Evolutionary conservation across 495 filamentous ascomycete genomes (phyloP).

Genomic region (Penicillium coprophilum): DNA sequence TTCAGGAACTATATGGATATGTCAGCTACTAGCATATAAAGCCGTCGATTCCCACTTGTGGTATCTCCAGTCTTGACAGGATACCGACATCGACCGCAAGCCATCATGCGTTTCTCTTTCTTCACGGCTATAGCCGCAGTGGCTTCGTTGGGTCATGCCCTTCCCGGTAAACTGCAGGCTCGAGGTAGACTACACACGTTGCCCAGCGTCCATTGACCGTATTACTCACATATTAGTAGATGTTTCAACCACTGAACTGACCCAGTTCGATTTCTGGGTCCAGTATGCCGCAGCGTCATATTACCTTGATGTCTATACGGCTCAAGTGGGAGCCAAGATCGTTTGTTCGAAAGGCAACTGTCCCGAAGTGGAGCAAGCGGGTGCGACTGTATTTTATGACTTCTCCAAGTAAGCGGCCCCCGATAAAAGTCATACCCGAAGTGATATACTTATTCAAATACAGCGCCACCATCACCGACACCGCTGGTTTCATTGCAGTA

Average conservation of each 20-base stretch:
- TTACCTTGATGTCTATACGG: slow-evolving; percentile 54
- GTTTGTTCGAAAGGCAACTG: slow-evolving; percentile 57
- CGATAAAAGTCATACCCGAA: neutral
- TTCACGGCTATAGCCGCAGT: slow-evolving; percentile 16
- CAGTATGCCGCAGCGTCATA: slow-evolving; percentile 68
- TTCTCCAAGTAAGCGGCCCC: slow-evolving; percentile 56
- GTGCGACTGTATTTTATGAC: slow-evolving; percentile 52
- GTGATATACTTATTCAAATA: slow-evolving; percentile 5
- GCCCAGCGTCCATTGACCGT: neutral
- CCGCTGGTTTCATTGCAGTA: slow-evolving; percentile 61
- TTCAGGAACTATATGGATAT: neutral
- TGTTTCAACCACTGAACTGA: slow-evolving; percentile 37
- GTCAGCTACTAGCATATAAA: neutral
- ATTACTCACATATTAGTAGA: slow-evolving; percentile 19
- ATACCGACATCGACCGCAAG: neutral
- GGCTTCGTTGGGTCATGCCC: slow-evolving; percentile 15
- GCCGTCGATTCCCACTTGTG: neutral
- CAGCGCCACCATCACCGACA: slow-evolving; percentile 58
- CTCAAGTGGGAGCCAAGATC: slow-evolving; percentile 44
- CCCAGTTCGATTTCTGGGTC: slow-evolving; percentile 58
- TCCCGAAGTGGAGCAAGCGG: slow-evolving; percentile 52
- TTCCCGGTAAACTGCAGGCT: slow-evolving; percentile 15
- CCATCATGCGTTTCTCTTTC: slow-evolving; percentile 12
- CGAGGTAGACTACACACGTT: slow-evolving; percentile 19
- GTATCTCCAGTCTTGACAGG: neutral